Base-by-base conservation (phyloP, 2,329 filamentous ascomycete species). In the Nakataea oryzae region DNA sequence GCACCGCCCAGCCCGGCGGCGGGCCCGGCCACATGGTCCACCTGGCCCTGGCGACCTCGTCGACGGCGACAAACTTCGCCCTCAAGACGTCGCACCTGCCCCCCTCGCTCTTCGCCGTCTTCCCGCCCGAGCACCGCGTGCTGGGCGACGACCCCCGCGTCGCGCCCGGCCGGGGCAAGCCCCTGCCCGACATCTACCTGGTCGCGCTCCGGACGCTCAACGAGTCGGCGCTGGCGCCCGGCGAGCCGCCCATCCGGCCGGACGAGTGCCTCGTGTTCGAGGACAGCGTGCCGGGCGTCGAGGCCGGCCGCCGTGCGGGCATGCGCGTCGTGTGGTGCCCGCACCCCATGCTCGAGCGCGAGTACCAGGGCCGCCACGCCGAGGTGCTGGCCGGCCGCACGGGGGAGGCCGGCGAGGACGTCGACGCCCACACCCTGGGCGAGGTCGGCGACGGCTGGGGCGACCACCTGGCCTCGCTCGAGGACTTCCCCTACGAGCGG, bases 251-350 rank as follows among this genome's bases (percentile, higher is more conserved):
- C 63, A 87, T 99, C 65, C 79, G 72, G 61, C 91, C 92, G 0
- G 89, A 90, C 67, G 93, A 97, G 74, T 97, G 95, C 72, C 80
- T 99, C 21, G 95, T 97, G 0, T 97, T 99, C 69, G 95, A 99
- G 76, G 95, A 99, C 74, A 91, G 88, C 57, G 93, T 97, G 1
- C 91, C 92, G 0, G 95, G 95, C 4, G 91, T 97, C 3, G 95
- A 99, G 76, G 86, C 91, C 2, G 95, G 92, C 5, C 81, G 95
- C 61, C 85, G 95, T 66, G 95, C 95, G 0, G 93, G 93, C 0
- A 97, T 97, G 93, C 86, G 93, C 67, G 92, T 96, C 14, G 81
- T 96, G 1, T 99, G 95, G 95, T 88, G 86, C 68, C 95, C 95
- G 28, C 92, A 97, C 75, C 84, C 86, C 1, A 90, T 85, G 70